These are phyloP conservation scores for Claviceps sp. DNA, from an alignment of 2,329 filamentous ascomycete species.

Conservation along the genomic window DNA sequence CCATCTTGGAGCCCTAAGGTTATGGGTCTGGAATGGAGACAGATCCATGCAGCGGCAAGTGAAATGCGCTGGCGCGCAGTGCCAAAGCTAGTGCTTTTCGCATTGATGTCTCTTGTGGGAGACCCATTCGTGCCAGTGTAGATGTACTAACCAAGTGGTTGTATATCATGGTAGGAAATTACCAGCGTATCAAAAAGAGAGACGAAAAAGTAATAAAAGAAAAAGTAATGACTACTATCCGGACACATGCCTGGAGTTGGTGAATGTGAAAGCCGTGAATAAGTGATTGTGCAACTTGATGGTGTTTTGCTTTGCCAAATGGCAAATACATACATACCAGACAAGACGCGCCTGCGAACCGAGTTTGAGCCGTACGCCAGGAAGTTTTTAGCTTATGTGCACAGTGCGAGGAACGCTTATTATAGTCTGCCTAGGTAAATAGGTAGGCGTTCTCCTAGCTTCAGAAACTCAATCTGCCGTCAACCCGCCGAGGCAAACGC, in stretches of 20 bases:
- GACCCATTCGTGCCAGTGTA: conserved; percentile 7
- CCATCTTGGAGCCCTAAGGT: conserved; percentile 5
- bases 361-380: background rate
- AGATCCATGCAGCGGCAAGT: conserved; percentile 1
- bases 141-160: conserved; percentile 16
- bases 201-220: conserved; percentile 1
- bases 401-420: conserved; percentile 1
- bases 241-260: background rate
- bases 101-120: conserved; percentile 8
- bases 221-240: background rate
- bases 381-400: too few species aligned
- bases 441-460: background rate
- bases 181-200: conserved; percentile 9
- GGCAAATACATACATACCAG: background rate
- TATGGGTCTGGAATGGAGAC: conserved; percentile 4
- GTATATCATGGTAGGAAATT: conserved; percentile 7
- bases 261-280: background rate
- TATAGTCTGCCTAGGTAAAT: too few species aligned
- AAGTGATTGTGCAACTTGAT: background rate
- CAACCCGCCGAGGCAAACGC: background rate
- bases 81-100: conserved; percentile 14
- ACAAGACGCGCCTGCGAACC: background rate
- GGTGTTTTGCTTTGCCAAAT: background rate
- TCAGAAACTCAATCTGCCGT: background rate
- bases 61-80: background rate